phyloP scores from a whole-genome alignment of 2,329 filamentous ascomycete species.

The Aspergillus sclerotialis region DNA sequence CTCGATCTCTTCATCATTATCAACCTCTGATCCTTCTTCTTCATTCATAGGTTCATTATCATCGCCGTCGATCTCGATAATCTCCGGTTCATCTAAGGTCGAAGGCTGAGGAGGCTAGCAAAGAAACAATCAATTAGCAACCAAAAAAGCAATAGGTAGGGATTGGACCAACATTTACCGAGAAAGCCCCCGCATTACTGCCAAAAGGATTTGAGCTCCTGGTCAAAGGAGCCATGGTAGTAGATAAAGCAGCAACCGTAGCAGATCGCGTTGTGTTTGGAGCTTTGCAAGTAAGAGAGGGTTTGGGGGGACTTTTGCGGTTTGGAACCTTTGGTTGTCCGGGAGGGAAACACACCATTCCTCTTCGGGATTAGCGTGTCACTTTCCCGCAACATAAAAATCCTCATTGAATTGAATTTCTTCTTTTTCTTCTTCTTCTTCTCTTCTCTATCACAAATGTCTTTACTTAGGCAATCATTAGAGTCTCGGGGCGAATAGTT shows the following conservation, averaged over 20 bases:
- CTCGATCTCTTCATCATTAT: constrained; percentile 18
- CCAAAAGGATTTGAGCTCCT: constrained; percentile 22
- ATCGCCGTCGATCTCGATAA: constrained; percentile 34
- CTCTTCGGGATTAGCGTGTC: constrained; percentile 23
- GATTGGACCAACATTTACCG: constrained; percentile 18
- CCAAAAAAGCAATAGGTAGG: constrained; percentile 5
- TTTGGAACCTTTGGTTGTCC: constrained; percentile 3
- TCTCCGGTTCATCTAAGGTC: constrained; percentile 23
- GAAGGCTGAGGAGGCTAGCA: constrained; percentile 12
- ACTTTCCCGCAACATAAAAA: constrained; percentile 20
- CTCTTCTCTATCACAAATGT: constrained; percentile 50
- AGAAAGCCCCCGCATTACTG: constrained; percentile 15
- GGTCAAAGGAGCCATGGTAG: constrained; percentile 34
- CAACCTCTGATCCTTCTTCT: constrained; percentile 15
- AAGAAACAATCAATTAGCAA: constrained; percentile 7
- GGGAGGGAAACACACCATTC: constrained; percentile 12
- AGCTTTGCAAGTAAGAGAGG: not conserved
- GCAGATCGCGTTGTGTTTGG: not conserved
- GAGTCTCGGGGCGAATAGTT: constrained; percentile 93
- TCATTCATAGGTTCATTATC: constrained; percentile 22
- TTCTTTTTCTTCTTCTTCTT: constrained; percentile 39
- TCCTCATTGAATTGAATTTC: constrained; percentile 22
- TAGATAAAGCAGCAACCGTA: constrained; percentile 1
- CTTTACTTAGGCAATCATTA: constrained; percentile 80
- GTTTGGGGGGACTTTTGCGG: constrained; percentile 1